Conservation (phyloP, 345 rosid genomes). For the Melaleuca quinquenervia region DNA sequence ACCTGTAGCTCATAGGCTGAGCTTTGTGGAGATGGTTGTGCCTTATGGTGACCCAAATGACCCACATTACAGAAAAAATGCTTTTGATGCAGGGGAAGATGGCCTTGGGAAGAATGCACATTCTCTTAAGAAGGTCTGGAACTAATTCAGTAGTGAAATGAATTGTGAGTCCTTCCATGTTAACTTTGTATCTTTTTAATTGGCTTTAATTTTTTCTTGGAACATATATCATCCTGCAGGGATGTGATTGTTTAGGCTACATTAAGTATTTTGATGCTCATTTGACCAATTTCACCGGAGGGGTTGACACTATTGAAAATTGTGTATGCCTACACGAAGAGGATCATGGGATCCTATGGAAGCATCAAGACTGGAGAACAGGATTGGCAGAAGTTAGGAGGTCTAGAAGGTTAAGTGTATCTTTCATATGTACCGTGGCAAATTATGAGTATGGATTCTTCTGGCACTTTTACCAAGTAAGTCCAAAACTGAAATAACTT, state of each 20-base stretch:
- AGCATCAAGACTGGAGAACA: conserved; percentile 98
- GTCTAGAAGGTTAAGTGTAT: conserved; percentile 76
- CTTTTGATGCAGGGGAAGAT: conserved; percentile 97
- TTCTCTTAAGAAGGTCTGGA: conserved; percentile 76
- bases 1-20: conserved; percentile 81
- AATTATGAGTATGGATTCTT: conserved; percentile 88
- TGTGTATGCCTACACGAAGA: conserved; percentile 92
- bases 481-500: conserved; percentile 3
- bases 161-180: neutral
- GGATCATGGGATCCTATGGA: conserved; percentile 88
- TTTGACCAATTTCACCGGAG: conserved; percentile 82
- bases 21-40: conserved; percentile 95
- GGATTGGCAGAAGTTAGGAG: conserved; percentile 91
- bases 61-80: conserved; percentile 88
- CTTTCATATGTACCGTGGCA: conserved; percentile 79
- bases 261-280: conserved; percentile 90
- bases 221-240: conserved; percentile 21
- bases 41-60: conserved; percentile 97
- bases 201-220: neutral
- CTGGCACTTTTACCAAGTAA: conserved; percentile 94
- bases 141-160: conserved; percentile 1
- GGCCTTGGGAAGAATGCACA: conserved; percentile 95
- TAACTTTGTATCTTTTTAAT: neutral
- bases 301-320: conserved; percentile 84
- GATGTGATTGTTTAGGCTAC: conserved; percentile 84